Evolutionary conservation across 192 early-diverging fungal species (phyloP), one percentile per base, ranked within the genome.

Genomic region (Mortierella claussenii): DNA sequence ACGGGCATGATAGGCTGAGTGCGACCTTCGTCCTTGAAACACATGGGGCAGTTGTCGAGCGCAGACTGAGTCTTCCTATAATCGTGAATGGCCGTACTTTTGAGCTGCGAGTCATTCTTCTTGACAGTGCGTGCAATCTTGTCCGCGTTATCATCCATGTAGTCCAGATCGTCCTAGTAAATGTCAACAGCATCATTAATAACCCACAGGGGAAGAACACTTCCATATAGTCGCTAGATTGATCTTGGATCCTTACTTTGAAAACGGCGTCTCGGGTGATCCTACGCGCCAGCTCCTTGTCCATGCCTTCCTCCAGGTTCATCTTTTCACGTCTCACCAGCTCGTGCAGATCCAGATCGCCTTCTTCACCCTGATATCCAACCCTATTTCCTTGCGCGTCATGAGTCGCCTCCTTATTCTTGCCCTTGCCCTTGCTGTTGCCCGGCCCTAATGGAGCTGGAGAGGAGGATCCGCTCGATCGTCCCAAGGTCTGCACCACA

Each of bases 111-210:
- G 44, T 85, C 88, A 20, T 85, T 85, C 59, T 83, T 86, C 24
- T 85, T 83, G 21, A 84, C 85, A 42, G 80, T 85, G 37, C 83
- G 78, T 1, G 92, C 85, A 51, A 97, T 81, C 18, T 82, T 85
- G 67, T 98, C 96, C 0, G 88, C 84, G 21, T 92, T 87, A 26
- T 97, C 97, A 73, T 97, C 96, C 85, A 97, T 87, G 49, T 97
- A 96, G 44, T 99, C 97, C 31, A 93, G 79, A 55, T 94, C 88
- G 63, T 95, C 86, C 83, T 78, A 87, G 65, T n/a, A n/a, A n/a
- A n/a, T n/a, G n/a, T n/a, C n/a, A n/a, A n/a, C n/a, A n/a, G n/a
- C n/a, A n/a, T n/a, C n/a, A n/a, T n/a, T n/a, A n/a, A n/a, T n/a
- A n/a, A n/a, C n/a, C n/a, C n/a, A n/a, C n/a, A n/a, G n/a, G n/a